A percentile compares a stretch with the other conserved stretches of the same genome.
phyloP scores from a whole-genome alignment of 768 basidiomycete species.

The Austroboletus festivus region DNA sequence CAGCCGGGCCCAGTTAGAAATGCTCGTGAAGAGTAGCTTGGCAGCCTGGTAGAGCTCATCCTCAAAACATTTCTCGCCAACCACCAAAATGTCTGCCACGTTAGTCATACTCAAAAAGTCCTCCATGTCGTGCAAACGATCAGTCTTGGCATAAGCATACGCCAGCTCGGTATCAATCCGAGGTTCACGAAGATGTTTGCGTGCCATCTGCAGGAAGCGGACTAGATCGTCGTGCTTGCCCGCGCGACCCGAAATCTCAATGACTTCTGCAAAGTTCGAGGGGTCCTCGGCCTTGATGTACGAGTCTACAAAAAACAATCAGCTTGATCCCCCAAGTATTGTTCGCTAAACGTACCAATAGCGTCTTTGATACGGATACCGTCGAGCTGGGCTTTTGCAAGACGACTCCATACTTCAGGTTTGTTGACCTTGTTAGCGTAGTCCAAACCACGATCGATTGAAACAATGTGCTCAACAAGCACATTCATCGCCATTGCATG shows the following conservation, averaged over 20 bases:
- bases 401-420: constrained; percentile 94
- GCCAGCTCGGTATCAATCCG: constrained; percentile 98
- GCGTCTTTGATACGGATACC: constrained; percentile 97
- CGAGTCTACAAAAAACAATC: constrained; percentile 57
- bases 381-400: constrained; percentile 98
- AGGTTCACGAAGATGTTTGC: constrained; percentile 94
- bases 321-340: not conserved
- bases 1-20: constrained; percentile 97
- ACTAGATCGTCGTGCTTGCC: constrained; percentile 94
- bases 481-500: constrained; percentile 96
- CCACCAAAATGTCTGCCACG: constrained; percentile 93
- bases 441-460: constrained; percentile 92
- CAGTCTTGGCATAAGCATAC: constrained; percentile 97
- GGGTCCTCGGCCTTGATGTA: constrained; percentile 98
- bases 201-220: constrained; percentile 96
- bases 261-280: constrained; percentile 89
- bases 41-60: constrained; percentile 97
- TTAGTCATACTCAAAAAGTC: constrained; percentile 99
- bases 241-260: constrained; percentile 92
- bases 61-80: constrained; percentile 99
- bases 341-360: constrained; percentile 62
- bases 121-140: constrained; percentile 98
- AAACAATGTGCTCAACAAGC: constrained; percentile 96
- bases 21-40: constrained; percentile 92
- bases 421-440: constrained; percentile 96